Conservation (phyloP, 2,329 filamentous ascomycete species). For the Biscogniauxia mediterranea region DNA sequence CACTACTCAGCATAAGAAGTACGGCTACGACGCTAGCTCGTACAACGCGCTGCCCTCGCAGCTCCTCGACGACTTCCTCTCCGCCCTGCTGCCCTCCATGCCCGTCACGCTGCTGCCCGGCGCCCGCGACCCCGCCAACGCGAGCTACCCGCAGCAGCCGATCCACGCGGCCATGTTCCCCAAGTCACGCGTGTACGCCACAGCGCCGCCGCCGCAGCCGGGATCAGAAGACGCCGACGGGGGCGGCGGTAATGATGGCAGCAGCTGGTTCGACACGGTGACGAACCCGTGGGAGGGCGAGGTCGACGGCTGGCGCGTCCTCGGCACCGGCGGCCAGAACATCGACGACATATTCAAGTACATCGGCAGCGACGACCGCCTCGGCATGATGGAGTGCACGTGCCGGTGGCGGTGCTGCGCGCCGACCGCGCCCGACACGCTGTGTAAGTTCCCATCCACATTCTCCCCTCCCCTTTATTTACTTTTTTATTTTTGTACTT, state of each 20-base stretch:
- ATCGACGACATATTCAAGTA: slow-evolving; percentile 94
- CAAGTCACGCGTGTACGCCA: slow-evolving; percentile 64
- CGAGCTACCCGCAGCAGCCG: slow-evolving; percentile 86
- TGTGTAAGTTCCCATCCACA: slow-evolving; percentile 63
- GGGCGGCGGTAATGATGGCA: slow-evolving; percentile 44
- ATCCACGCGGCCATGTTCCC: slow-evolving; percentile 93
- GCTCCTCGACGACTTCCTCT: slow-evolving; percentile 79
- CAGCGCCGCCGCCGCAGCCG: slow-evolving; percentile 36
- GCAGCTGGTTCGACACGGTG: slow-evolving; percentile 80
- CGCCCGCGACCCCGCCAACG: slow-evolving; percentile 80
- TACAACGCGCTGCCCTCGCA: slow-evolving; percentile 87
- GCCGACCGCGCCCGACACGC: slow-evolving; percentile 91
- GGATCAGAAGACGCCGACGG: slow-evolving; percentile 22
- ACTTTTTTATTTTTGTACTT: neutral
- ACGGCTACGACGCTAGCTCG: slow-evolving; percentile 85
- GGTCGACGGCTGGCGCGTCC: slow-evolving; percentile 82
- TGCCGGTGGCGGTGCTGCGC: slow-evolving; percentile 88
- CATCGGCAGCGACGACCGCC: slow-evolving; percentile 69
- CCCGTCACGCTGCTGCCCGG: slow-evolving; percentile 89
- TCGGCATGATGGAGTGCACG: slow-evolving; percentile 93
- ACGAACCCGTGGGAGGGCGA: slow-evolving; percentile 95
- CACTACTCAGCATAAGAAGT: slow-evolving; percentile 62
- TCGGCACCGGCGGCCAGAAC: slow-evolving; percentile 88
- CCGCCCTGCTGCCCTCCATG: slow-evolving; percentile 77
- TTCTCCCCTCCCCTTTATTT: neutral